Conservation (phyloP, 148 eudicot genomes). For the Oxyria digyna region DNA sequence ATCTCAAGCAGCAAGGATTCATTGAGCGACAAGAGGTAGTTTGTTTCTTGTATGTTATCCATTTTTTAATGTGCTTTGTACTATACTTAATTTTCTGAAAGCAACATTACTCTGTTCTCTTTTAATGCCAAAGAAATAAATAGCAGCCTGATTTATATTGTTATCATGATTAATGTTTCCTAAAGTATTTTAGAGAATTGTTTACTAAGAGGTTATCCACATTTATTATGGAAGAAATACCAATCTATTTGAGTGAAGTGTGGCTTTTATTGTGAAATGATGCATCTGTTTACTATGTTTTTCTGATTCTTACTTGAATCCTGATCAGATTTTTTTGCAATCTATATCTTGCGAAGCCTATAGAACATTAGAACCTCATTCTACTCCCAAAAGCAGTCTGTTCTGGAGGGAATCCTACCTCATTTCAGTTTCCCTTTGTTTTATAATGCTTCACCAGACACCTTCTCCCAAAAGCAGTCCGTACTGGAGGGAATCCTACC, state of each 20-base stretch:
- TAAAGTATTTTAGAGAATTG: not conserved
- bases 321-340: not conserved
- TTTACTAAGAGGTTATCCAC: not conserved
- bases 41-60: not conserved
- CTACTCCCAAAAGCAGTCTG: too few species aligned
- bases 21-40: slow-evolving; percentile 36
- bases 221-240: not conserved
- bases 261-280: not conserved
- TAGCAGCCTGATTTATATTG: not conserved
- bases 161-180: not conserved
- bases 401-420: too few species aligned
- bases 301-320: not conserved
- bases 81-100: not conserved
- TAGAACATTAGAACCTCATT: not conserved
- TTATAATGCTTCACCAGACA: not conserved
- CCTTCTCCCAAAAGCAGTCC: not conserved
- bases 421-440: not conserved
- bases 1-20: slow-evolving; percentile 35
- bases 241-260: not conserved
- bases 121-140: not conserved
- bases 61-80: not conserved
- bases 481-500: not conserved
- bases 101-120: not conserved
- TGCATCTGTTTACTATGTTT: not conserved
- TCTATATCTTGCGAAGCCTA: not conserved